phyloP scores from a whole-genome alignment of 768 basidiomycete genomes.

The Sarcodon sp. region DNA sequence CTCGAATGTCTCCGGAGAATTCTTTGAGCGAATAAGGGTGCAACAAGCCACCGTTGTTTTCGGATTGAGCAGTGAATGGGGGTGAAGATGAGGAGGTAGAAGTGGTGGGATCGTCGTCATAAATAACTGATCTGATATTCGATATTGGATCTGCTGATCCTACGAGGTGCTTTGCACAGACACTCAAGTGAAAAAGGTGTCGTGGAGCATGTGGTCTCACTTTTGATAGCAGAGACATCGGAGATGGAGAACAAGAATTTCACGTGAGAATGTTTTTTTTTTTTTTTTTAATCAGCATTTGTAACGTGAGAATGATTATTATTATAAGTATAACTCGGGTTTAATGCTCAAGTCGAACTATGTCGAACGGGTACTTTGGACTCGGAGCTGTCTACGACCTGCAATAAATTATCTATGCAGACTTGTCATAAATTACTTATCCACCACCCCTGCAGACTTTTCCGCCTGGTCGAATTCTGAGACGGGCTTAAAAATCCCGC shows the following conservation, averaged over 20 bases:
- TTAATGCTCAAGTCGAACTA: neutral
- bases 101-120: slow-evolving; percentile 40
- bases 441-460: too few relatives aligned
- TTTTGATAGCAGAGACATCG: neutral
- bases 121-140: slow-evolving; percentile 68
- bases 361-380: neutral
- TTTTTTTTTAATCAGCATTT: neutral
- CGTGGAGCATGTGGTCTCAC: neutral
- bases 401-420: too few relatives aligned
- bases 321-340: neutral
- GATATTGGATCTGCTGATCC: slow-evolving; percentile 72
- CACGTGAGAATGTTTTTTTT: neutral
- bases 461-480: slow-evolving; percentile 9
- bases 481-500: slow-evolving; percentile 15
- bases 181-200: slow-evolving; percentile 7
- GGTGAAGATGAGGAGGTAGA: slow-evolving; percentile 10
- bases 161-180: slow-evolving; percentile 23
- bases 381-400: neutral
- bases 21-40: slow-evolving; percentile 77
- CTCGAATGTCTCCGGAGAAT: slow-evolving; percentile 35
- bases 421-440: too few relatives aligned
- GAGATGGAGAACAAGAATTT: too few relatives aligned
- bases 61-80: too few relatives aligned
- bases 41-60: slow-evolving; percentile 6
- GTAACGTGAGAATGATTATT: slow-evolving; percentile 2